Conservation (phyloP, 352 stramenopile species). For the Plasmopara viticola region DNA sequence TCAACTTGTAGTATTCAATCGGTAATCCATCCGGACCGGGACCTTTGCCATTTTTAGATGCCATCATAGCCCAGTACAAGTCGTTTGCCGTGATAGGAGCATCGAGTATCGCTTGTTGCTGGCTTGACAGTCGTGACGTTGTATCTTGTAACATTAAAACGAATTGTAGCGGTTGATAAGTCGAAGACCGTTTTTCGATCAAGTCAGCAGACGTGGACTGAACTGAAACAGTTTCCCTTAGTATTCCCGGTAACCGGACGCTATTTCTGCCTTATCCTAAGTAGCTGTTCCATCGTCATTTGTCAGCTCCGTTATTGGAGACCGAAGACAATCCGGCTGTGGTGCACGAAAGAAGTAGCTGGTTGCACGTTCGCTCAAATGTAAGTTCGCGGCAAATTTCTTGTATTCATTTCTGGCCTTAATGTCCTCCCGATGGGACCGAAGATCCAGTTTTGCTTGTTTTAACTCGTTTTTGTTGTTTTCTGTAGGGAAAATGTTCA, state of each 20-base stretch:
- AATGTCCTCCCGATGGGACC: not conserved
- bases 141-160: not conserved
- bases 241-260: not conserved
- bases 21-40: slow-evolving; percentile 8
- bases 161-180: not conserved
- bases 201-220: slow-evolving; percentile 5
- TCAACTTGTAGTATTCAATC: not conserved
- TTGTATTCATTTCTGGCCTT: slow-evolving; percentile 9
- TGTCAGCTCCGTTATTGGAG: slow-evolving; percentile 1
- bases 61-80: slow-evolving; percentile 13
- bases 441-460: not conserved
- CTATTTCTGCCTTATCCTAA: slow-evolving; percentile 1
- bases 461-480: not conserved
- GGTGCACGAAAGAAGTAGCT: slow-evolving; percentile 13
- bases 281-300: slow-evolving; percentile 4
- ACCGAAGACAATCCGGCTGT: slow-evolving; percentile 3
- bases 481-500: not conserved
- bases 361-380: slow-evolving; percentile 4
- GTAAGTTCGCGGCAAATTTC: slow-evolving; percentile 13
- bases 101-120: not conserved
- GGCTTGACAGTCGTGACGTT: not conserved
- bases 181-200: not conserved
- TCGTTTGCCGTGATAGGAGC: slow-evolving; percentile 11
- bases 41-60: slow-evolving; percentile 5
- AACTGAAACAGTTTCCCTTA: slow-evolving; percentile 5